Base-by-base conservation (phyloP, 2,329 filamentous ascomycete species). In the Phaeoacremonium minimum region DNA sequence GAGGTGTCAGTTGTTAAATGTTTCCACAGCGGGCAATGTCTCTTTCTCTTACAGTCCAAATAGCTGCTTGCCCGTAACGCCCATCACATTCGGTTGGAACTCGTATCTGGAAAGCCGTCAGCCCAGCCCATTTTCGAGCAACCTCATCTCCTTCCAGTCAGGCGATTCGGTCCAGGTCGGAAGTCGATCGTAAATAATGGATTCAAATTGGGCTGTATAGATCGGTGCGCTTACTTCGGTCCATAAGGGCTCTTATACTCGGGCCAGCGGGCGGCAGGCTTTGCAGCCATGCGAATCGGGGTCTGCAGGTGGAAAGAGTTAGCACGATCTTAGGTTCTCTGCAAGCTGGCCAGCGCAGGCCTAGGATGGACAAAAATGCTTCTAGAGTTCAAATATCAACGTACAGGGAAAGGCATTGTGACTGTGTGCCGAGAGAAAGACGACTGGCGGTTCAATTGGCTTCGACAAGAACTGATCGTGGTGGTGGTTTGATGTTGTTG, bases 171-270 rank as follows among this genome's bases (percentile, higher is more conserved):
- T n/a, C n/a, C n/a, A n/a, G n/a, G n/a, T n/a, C n/a, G n/a, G n/a
- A n/a, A n/a, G n/a, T n/a, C n/a, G n/a, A n/a, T n/a, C n/a, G n/a
- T n/a, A n/a, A n/a, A n/a, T n/a, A n/a, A n/a, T n/a, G n/a, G n/a
- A n/a, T n/a, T n/a, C n/a, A n/a, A n/a, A n/a, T n/a, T n/a, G n/a
- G 11, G 14, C 28, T 15, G 29, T 4, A 17, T 26, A 29, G 31
- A 8, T 42, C 32, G 32, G 16, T 36, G n/a, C 15, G 32, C 70
- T 65, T 76, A 83, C 80, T 80, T 83, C 36, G 80, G 80, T 57
- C 77, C 79, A 58, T 77, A 81, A 48, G 71, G 66, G 64, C 76
- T 82, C 65, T 72, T 73, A 71, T 80, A 83, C 43, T 58, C 47
- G 32, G 60, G 56, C 45, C 48, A 56, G 45, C 35, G 18, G 18